Evolutionary conservation across 2,329 filamentous ascomycete genomes (phyloP), one percentile per base, ranked within the genome.

Genomic region (Clonostachys sp.): DNA sequence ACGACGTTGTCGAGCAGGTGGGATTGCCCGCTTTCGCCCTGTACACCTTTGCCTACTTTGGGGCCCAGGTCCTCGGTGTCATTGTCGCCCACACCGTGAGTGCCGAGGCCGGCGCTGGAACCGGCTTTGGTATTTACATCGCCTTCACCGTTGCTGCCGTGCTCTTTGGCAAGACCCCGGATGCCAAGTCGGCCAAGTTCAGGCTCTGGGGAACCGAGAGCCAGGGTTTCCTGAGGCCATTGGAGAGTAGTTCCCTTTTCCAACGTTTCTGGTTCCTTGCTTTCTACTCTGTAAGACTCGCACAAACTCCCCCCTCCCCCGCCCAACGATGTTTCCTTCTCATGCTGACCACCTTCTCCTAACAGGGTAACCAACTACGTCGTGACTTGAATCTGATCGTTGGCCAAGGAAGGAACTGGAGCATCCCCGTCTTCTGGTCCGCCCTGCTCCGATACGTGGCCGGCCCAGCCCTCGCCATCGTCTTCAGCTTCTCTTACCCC

Each of bases 341-440:
- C 9, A 5, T 34, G 20, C 48, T 51, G 34, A 47, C 8, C 10
- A 5, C 30, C 24, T 30, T 30, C 10, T 30, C 24, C 12, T 33
- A 34, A 63, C 45, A 79, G 75, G 77, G 76, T 44, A 75, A 80
- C 51, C 78, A 81, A 65, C 67, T 82, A 17, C 68, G 73, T 34
- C 70, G 69, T 24, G 78, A 81, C 53, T 69, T 81, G 20, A 81
- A 81, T 50, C 55, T 71, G 5, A 72, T 79, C 33, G 71, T 82
- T 18, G 77, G 73, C 9, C 65, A 63, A 5, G 76, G 75, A 45
- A 73, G 72, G 36, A 81, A 82, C 60, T 81, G 77, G 78, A 70
- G 59, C 4, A 78, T 82, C 20, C 77, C 78, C 1, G 49, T 45
- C 3, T 75, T 79, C 56, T 75, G 77, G 63, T 71, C 73, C 1